Evolutionary conservation across 192 early-diverging fungal genomes (phyloP).

Genomic region (Podila verticillata): DNA sequence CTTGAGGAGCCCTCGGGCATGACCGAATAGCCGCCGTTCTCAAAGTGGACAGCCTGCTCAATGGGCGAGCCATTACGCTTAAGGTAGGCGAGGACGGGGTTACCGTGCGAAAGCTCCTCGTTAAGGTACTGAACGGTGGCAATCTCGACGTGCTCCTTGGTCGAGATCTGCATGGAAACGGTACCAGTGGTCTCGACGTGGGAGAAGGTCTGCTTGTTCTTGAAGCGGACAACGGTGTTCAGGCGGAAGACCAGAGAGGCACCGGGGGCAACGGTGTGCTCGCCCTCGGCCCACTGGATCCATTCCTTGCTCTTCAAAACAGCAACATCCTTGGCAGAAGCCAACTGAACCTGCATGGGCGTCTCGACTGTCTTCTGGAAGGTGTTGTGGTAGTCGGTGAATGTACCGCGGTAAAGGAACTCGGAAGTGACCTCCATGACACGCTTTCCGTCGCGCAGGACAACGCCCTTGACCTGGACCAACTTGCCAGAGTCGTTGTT

Average conservation of each 20-base stretch:
- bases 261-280: constrained; percentile 66
- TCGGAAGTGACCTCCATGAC: constrained; percentile 88
- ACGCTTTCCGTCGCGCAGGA: constrained; percentile 77
- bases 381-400: constrained; percentile 88
- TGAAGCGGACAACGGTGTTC: constrained; percentile 70
- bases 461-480: constrained; percentile 86
- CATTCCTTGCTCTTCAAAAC: constrained; percentile 92
- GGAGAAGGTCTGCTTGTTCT: constrained; percentile 69
- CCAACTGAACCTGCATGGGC: constrained; percentile 76
- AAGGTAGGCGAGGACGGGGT: constrained; percentile 91
- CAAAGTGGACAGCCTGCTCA: constrained; percentile 90
- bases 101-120: constrained; percentile 79
- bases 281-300: constrained; percentile 78
- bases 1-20: constrained; percentile 88
- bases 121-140: constrained; percentile 79
- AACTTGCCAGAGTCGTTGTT: constrained; percentile 93
- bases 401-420: constrained; percentile 94
- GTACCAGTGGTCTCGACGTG: constrained; percentile 78
- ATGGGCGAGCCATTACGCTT: constrained; percentile 86
- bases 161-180: constrained; percentile 80
- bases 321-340: constrained; percentile 85
- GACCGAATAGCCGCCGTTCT: constrained; percentile 91
- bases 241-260: constrained; percentile 81
- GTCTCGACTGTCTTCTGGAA: constrained; percentile 88
- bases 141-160: constrained; percentile 86